Percentiles rank a stretch among this genome's conserved stretches.
These are phyloP conservation scores for Alectoria sarmentosa DNA, from an alignment of 495 filamentous ascomycete genomes.

Conservation along the genomic window DNA sequence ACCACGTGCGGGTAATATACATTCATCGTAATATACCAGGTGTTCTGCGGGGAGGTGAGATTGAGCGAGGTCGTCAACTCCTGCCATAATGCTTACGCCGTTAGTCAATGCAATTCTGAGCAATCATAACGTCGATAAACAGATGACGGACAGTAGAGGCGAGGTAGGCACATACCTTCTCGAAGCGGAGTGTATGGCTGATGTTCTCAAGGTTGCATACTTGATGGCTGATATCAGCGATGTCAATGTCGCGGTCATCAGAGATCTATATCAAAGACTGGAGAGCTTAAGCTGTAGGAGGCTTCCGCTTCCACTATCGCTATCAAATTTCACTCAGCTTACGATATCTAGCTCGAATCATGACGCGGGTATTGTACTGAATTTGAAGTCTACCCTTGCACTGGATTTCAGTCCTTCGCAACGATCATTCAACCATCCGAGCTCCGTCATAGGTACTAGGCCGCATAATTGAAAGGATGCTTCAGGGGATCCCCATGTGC, in stretches of 20 bases:
- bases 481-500: neutral
- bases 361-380: slow-evolving; percentile 86
- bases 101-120: slow-evolving; percentile 86
- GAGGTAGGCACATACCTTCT: slow-evolving; percentile 50
- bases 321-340: slow-evolving; percentile 4
- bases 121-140: slow-evolving; percentile 96
- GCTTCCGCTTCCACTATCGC: neutral
- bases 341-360: slow-evolving; percentile 58
- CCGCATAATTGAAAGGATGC: neutral
- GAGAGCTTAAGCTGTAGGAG: slow-evolving; percentile 73
- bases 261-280: slow-evolving; percentile 72
- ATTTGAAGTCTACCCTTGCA: slow-evolving; percentile 1
- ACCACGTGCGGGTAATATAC: slow-evolving; percentile 87
- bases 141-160: slow-evolving; percentile 90
- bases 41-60: slow-evolving; percentile 71
- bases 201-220: slow-evolving; percentile 62
- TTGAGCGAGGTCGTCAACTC: neutral
- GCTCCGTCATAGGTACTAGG: neutral
- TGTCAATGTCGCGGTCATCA: slow-evolving; percentile 72
- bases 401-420: neutral
- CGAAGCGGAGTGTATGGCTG: slow-evolving; percentile 14
- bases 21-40: slow-evolving; percentile 95
- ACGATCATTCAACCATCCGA: neutral
- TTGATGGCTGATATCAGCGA: slow-evolving; percentile 96
- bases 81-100: slow-evolving; percentile 4